phyloP scores from a whole-genome alignment of 176 grass and related monocot genomes.

The Themeda triandra region DNA sequence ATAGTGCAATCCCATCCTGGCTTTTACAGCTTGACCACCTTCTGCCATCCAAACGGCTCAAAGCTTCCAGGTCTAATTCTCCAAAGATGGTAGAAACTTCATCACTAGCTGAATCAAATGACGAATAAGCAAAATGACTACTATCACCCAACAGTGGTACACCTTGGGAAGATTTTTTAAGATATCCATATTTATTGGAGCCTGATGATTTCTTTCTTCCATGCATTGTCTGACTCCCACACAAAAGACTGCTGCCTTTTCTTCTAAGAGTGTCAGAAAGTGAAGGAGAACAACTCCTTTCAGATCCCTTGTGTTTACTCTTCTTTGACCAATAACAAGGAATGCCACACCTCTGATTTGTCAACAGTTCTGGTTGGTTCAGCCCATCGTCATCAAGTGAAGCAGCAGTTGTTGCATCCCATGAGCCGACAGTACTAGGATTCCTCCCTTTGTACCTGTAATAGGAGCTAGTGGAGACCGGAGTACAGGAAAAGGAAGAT shows the following conservation, averaged over 20 bases:
- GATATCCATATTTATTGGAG: conserved; percentile 54
- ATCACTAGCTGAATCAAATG: conserved; percentile 81
- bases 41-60: conserved; percentile 92
- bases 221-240: conserved; percentile 58
- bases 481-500: conserved; percentile 88
- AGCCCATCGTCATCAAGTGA: conserved; percentile 85
- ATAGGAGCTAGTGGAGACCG: conserved; percentile 89
- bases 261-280: conserved; percentile 92
- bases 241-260: conserved; percentile 81
- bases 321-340: conserved; percentile 83
- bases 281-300: conserved; percentile 77
- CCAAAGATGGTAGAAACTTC: conserved; percentile 87
- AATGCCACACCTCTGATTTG: conserved; percentile 78
- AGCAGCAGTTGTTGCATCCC: conserved; percentile 66
- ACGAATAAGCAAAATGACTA: conserved; percentile 62
- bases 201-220: conserved; percentile 67
- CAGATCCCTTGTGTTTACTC: conserved; percentile 46
- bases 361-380: conserved; percentile 47
- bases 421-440: conserved; percentile 59
- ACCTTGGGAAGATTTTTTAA: conserved; percentile 65
- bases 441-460: conserved; percentile 64
- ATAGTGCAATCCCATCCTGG: conserved; percentile 56
- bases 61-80: conserved; percentile 93
- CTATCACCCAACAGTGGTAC: conserved; percentile 70
- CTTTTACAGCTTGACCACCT: conserved; percentile 99